Evolutionary conservation across 768 basidiomycete genomes (phyloP), one percentile per base, ranked within the genome.

Genomic region (Pleurotus citrinopileatus): DNA sequence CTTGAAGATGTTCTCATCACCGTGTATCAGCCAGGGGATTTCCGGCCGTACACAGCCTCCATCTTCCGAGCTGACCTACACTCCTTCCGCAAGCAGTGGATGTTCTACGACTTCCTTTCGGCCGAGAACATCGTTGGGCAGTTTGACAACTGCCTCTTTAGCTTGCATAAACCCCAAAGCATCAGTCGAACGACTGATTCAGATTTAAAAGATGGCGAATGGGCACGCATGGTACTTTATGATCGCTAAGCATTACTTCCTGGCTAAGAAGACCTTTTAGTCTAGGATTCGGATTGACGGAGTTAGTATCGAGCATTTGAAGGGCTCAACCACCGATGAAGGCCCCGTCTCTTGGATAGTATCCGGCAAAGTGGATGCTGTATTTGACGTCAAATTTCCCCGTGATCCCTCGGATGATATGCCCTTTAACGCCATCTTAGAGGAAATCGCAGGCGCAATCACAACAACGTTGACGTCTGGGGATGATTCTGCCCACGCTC

Each of bases 261-360:
- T 17, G 20, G 8, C 25, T 17, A 28, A 40, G 12, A 40, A 12
- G 10, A 7, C 34, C 48, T 36, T 51, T 4, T 59, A 96, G 95
- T 91, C 94, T 5, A 90, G 97, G 47, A 89, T 98, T 65, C 84
- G 97, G 13, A 95, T 99, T 53, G 97, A 99, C 65, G 96, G 96
- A 10, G 87, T 99, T 46, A 94, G 91, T 57, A 86, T 99, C 61
- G 97, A 99, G 70, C 97, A 99, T 66, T 73, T 97, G 51, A 91
- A 97, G 70, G 83, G 86, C 47, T 84, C 88, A 28, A 84, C 87
- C 3, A 78, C 79, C 52, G 44, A 53, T 13, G 90, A 87, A 57
- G 91, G 94, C 5, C 94, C 95, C 10, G 87, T 98, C 56, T 94
- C 94, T 1, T 99, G 97, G 97, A 94, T 99, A 55, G 95, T 90